Conservation (phyloP, 805 yeast genomes). For the Sungouiozyma intestinalis region DNA sequence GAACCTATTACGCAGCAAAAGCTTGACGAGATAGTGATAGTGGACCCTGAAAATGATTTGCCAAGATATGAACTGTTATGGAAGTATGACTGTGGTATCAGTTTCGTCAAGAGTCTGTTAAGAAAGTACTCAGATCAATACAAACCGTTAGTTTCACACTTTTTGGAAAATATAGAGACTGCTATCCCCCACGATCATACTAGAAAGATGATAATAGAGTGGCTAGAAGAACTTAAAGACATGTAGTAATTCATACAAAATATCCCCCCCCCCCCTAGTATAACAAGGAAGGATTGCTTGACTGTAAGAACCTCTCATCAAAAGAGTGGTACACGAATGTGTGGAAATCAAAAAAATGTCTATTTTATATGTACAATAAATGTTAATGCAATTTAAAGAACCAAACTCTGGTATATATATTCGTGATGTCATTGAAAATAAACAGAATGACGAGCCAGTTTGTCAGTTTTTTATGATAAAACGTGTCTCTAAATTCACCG, state of each 20-base stretch:
- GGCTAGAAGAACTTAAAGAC: constrained; percentile 28
- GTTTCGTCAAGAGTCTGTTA: constrained; percentile 31
- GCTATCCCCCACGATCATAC: constrained; percentile 28
- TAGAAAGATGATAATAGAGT: constrained; percentile 18
- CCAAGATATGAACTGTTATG: constrained; percentile 30
- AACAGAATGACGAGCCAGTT: no score
- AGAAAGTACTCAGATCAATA: constrained; percentile 39
- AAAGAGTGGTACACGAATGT: no score
- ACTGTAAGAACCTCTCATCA: no score
- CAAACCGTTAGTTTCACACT: constrained; percentile 19
- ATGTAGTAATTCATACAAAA: constrained; percentile 3
- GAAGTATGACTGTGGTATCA: constrained; percentile 33
- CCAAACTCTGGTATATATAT: no score
- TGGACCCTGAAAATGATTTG: constrained; percentile 18
- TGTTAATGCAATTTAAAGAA: no score
- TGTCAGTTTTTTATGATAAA: no score
- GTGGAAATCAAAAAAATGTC: no score
- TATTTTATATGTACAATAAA: no score
- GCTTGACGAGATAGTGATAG: constrained; percentile 15
- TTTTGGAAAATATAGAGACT: constrained; percentile 27
- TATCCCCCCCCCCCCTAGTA: no score
- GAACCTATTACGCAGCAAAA: constrained; percentile 13
- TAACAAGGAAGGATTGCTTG: no score
- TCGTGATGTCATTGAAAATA: no score
- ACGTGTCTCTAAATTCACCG: not conserved